Evolutionary conservation across 306 rosid species (phyloP).

Genomic region (Casuarina cunninghamiana): DNA sequence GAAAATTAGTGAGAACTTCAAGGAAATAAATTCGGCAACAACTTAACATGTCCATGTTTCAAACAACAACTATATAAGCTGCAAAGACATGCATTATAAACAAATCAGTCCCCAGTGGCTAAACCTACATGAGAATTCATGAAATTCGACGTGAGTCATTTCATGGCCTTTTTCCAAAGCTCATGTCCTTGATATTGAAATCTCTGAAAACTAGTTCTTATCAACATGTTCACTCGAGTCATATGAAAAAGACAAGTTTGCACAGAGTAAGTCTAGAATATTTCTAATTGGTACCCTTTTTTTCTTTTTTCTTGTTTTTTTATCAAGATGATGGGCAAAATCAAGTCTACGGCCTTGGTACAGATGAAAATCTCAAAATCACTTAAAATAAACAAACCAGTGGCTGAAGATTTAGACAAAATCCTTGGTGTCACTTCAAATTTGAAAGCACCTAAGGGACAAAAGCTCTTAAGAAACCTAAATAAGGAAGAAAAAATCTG

Average conservation of each 20-base stretch:
- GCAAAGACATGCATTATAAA: not conserved
- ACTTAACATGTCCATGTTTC: not conserved
- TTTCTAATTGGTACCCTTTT: not conserved
- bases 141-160: not conserved
- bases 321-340: not conserved
- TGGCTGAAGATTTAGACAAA: not conserved
- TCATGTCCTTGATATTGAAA: not conserved
- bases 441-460: not conserved
- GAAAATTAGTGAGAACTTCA: constrained; percentile 46
- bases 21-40: constrained; percentile 18
- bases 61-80: not conserved
- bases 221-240: not conserved
- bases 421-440: not conserved
- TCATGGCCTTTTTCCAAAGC: not conserved
- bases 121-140: not conserved
- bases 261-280: not conserved
- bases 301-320: not conserved
- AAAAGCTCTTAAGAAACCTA: not conserved
- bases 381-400: not conserved
- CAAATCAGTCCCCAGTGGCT: not conserved
- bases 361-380: not conserved
- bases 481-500: not conserved
- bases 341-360: not conserved
- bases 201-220: not conserved
- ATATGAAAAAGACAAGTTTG: not conserved